Conservation (phyloP, 2,329 filamentous ascomycete species). For the Fusarium sp. region DNA sequence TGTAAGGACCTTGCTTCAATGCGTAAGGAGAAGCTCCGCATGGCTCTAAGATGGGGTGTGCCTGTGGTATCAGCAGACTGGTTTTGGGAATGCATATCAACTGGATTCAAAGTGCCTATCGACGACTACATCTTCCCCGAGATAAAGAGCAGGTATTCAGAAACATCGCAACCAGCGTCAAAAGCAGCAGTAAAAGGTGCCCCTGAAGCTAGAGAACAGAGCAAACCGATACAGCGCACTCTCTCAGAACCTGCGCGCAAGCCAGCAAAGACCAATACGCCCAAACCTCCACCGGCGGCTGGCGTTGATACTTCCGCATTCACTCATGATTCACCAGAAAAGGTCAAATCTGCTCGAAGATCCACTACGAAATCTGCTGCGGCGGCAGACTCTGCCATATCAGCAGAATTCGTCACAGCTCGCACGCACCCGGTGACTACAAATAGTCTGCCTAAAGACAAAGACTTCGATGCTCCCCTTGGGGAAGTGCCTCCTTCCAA, state of each 20-base stretch:
- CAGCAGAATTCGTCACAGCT: slow-evolving; percentile 57
- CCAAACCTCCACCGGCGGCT: slow-evolving; percentile 38
- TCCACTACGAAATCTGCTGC: slow-evolving; percentile 5
- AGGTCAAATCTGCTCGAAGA: slow-evolving; percentile 30
- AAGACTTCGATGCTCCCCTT: slow-evolving; percentile 51
- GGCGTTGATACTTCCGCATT: slow-evolving; percentile 57
- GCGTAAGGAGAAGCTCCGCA: slow-evolving; percentile 79
- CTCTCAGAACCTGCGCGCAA: slow-evolving; percentile 33
- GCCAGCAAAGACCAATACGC: slow-evolving; percentile 18
- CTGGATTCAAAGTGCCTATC: slow-evolving; percentile 60
- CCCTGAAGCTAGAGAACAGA: slow-evolving; percentile 1
- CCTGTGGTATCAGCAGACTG: slow-evolving; percentile 85
- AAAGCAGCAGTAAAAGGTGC: slow-evolving; percentile 11
- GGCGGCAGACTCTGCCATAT: slow-evolving; percentile 42
- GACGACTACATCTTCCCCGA: slow-evolving; percentile 61
- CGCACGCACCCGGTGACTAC: slow-evolving; percentile 51
- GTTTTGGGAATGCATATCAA: slow-evolving; percentile 84
- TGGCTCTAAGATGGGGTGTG: slow-evolving; percentile 79
- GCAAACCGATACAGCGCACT: slow-evolving; percentile 37
- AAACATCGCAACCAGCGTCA: slow-evolving; percentile 10
- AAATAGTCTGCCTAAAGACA: slow-evolving; percentile 42
- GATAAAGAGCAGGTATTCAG: slow-evolving; percentile 51
- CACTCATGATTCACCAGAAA: slow-evolving; percentile 46
- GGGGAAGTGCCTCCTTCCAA: slow-evolving; percentile 55
- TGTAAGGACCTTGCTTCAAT: slow-evolving; percentile 69